Percentiles rank a stretch among this genome's conserved stretches.
phyloP scores from a whole-genome alignment of 2,329 filamentous ascomycete genomes.

The Penicillium expansum region DNA sequence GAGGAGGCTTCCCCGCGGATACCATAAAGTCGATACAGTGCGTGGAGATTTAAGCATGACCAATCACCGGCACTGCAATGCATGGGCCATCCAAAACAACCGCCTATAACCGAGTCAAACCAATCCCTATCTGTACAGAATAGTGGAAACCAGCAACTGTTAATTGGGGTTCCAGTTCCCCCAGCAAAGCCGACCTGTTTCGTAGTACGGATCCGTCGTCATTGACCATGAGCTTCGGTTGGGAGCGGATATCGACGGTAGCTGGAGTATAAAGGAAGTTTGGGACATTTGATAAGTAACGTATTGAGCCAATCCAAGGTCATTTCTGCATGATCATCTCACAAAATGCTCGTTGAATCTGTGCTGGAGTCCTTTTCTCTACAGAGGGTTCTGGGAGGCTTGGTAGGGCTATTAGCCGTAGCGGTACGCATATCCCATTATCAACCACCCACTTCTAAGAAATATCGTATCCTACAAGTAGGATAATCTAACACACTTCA shows the following conservation, averaged over 20 bases:
- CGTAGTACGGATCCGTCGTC: slow-evolving; percentile 11
- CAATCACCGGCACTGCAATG: not conserved
- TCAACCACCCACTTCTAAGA: not conserved
- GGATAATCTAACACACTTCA: slow-evolving; percentile 7
- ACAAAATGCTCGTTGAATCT: slow-evolving; percentile 26
- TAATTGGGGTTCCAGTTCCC: not conserved
- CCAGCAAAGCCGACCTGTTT: not conserved
- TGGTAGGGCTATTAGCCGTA: slow-evolving; percentile 17
- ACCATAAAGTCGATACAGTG: not conserved
- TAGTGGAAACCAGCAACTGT: not conserved
- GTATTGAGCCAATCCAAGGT: not conserved
- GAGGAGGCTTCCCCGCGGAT: slow-evolving; percentile 2
- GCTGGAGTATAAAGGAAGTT: slow-evolving; percentile 19
- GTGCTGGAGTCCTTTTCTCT: slow-evolving; percentile 19
- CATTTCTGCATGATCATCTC: slow-evolving; percentile 1
- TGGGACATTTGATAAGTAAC: not conserved
- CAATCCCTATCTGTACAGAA: not conserved
- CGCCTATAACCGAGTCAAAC: slow-evolving; percentile 5
- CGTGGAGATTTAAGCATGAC: slow-evolving; percentile 5
- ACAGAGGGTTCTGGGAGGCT: slow-evolving; percentile 14
- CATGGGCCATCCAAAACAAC: not conserved
- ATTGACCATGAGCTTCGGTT: slow-evolving; percentile 17
- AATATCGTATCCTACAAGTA: not conserved
- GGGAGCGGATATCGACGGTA: slow-evolving; percentile 20
- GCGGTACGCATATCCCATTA: slow-evolving; percentile 17